These are phyloP conservation scores for Neocucurbitaria cava DNA, from an alignment of 2,329 filamentous ascomycete species.

Conservation along the genomic window DNA sequence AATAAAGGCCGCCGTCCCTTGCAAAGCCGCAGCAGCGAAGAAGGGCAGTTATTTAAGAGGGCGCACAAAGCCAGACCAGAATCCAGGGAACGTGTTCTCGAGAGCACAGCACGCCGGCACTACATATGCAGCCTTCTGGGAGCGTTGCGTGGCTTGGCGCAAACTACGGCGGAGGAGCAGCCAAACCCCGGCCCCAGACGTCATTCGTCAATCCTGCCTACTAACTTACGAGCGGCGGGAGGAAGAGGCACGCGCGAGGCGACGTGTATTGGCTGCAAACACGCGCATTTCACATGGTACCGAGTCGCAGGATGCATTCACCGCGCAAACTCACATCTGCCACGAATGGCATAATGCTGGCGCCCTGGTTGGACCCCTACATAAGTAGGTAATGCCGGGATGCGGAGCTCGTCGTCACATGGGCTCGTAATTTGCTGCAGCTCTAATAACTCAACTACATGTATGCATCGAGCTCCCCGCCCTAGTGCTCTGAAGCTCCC, in stretches of 20 bases:
- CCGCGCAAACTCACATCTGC: neutral
- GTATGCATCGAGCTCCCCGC: slow-evolving; percentile 17
- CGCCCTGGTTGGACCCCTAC: slow-evolving; percentile 6
- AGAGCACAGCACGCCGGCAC: neutral
- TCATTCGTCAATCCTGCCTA: slow-evolving; percentile 9
- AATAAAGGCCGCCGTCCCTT: slow-evolving; percentile 10
- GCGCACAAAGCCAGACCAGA: slow-evolving; percentile 13
- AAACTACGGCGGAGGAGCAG: neutral
- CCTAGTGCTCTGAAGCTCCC: slow-evolving; percentile 20
- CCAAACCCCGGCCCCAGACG: slow-evolving; percentile 16
- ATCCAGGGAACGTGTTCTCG: neutral
- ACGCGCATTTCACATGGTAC: neutral
- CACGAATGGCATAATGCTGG: neutral
- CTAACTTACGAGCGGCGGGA: slow-evolving; percentile 2
- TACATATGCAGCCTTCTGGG: slow-evolving; percentile 1
- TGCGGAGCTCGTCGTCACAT: slow-evolving; percentile 12
- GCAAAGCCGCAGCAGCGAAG: slow-evolving; percentile 5
- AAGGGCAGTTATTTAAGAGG: slow-evolving; percentile 1
- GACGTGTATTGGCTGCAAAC: neutral
- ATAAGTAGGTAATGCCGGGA: neutral
- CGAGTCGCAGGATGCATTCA: neutral
- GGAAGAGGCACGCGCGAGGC: neutral
- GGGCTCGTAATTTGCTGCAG: slow-evolving; percentile 8
- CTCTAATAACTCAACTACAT: too few species aligned
- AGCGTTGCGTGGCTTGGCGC: neutral